Evolutionary conservation across 768 basidiomycete genomes (phyloP).

Genomic region (Xerocomus spinulosus): DNA sequence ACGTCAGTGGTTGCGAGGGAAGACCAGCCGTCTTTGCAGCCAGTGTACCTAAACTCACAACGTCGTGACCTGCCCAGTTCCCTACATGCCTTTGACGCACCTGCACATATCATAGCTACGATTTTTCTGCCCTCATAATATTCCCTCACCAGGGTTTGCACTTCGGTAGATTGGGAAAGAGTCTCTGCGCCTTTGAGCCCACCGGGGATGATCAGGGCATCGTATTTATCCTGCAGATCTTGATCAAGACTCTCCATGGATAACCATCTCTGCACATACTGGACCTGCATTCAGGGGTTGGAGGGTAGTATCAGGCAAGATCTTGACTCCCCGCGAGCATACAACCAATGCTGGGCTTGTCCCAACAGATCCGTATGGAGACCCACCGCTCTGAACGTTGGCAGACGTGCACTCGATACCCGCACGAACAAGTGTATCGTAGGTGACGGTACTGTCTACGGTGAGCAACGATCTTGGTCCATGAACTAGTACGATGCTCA

Average conservation of each 20-base stretch:
- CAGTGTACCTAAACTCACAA: conserved; percentile 49
- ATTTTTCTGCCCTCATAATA: conserved; percentile 41
- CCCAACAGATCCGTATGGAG: conserved; percentile 21
- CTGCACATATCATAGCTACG: conserved; percentile 86
- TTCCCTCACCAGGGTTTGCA: conserved; percentile 58
- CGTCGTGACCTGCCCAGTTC: neutral
- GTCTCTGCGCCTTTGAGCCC: conserved; percentile 76
- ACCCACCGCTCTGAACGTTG: conserved; percentile 42
- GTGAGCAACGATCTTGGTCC: neutral
- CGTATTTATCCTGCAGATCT: conserved; percentile 51
- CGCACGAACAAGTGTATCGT: conserved; percentile 77
- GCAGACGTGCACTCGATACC: conserved; percentile 66
- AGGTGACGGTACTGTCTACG: conserved; percentile 51
- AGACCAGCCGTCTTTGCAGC: conserved; percentile 61
- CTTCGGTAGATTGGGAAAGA: conserved; percentile 51
- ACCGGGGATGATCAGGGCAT: conserved; percentile 71
- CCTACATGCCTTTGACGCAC: conserved; percentile 32
- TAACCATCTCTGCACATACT: conserved; percentile 31
- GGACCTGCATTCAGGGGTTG: conserved; percentile 43
- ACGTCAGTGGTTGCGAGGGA: conserved; percentile 63
- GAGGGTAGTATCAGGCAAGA: conserved; percentile 61
- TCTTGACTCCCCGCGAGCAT: conserved; percentile 69
- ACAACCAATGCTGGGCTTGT: conserved; percentile 47
- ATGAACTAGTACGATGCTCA: conserved; percentile 37
- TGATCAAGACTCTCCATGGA: neutral